Percentiles rank a stretch among this genome's conserved stretches.
These are phyloP conservation scores for Dinochytrium kinnereticum DNA, from an alignment of 371 early-diverging fungal genomes.

Conservation along the genomic window DNA sequence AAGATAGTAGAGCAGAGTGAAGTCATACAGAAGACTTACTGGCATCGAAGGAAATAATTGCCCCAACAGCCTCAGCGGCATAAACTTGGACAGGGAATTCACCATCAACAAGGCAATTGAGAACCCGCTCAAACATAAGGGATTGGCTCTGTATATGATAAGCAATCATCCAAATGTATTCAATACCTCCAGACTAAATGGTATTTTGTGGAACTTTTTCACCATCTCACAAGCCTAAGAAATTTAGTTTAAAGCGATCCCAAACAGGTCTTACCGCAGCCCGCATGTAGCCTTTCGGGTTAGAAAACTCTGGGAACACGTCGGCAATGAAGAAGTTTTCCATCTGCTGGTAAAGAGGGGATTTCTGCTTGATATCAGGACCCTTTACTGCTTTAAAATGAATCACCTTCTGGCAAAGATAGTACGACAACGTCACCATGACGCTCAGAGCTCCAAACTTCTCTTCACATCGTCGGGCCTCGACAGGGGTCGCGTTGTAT, in stretches of 20 bases:
- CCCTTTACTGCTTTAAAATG: no score
- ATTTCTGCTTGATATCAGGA: no score
- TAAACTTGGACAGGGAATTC: slow-evolving; percentile 86
- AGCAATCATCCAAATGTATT: neutral
- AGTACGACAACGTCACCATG: slow-evolving; percentile 64
- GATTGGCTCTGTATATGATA: slow-evolving; percentile 22
- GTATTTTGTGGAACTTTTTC: slow-evolving; percentile 36
- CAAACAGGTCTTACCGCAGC: slow-evolving; percentile 60
- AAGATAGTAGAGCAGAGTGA: no score
- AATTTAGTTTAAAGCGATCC: neutral
- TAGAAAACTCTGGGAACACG: slow-evolving; percentile 86
- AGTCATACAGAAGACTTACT: no score
- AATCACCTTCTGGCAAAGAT: slow-evolving; percentile 28
- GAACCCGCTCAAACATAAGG: slow-evolving; percentile 61
- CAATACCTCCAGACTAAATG: slow-evolving; percentile 35
- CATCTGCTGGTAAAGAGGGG: slow-evolving; percentile 67
- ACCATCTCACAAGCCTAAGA: slow-evolving; percentile 44
- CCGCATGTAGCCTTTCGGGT: slow-evolving; percentile 77
- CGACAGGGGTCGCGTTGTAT: slow-evolving; percentile 65
- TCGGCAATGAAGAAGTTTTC: slow-evolving; percentile 80
- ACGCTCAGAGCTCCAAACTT: slow-evolving; percentile 91
- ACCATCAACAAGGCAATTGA: slow-evolving; percentile 70
- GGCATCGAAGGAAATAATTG: slow-evolving; percentile 73
- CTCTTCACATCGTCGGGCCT: slow-evolving; percentile 68
- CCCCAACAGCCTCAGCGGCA: slow-evolving; percentile 74